Percentiles rank a stretch among this genome's conserved stretches.
Conservation (phyloP, 2,329 filamentous ascomycete species). For the Fusarium nelsonii region DNA sequence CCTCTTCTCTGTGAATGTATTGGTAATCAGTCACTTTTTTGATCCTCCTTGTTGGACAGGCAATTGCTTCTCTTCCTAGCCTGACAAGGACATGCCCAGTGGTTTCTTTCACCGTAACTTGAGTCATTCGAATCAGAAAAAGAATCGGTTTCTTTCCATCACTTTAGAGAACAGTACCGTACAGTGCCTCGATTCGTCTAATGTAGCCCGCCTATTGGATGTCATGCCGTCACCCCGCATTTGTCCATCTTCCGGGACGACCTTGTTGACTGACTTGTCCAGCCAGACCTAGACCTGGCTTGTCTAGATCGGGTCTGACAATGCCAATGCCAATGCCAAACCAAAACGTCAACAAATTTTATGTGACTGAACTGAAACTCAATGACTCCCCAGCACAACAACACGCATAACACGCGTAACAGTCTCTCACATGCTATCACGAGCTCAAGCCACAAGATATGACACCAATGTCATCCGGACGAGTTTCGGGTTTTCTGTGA, state of each 20-base stretch:
- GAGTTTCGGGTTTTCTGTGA: slow-evolving; percentile 28
- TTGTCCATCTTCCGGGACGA: slow-evolving; percentile 29
- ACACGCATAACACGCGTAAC: neutral
- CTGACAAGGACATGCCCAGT: neutral
- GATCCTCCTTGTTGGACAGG: neutral
- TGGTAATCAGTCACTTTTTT: slow-evolving; percentile 20
- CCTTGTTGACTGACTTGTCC: slow-evolving; percentile 38
- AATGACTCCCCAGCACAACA: slow-evolving; percentile 26
- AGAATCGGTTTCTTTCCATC: neutral
- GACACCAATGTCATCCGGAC: slow-evolving; percentile 20
- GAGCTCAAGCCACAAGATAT: slow-evolving; percentile 15
- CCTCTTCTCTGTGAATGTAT: slow-evolving; percentile 5
- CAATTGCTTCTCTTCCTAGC: neutral
- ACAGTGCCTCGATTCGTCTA: neutral
- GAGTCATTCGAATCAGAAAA: slow-evolving; percentile 10
- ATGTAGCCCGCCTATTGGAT: slow-evolving; percentile 32
- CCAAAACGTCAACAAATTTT: slow-evolving; percentile 35
- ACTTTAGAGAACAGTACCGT: neutral
- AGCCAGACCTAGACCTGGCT: neutral
- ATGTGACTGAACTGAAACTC: slow-evolving; percentile 34
- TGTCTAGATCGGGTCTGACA: slow-evolving; percentile 29
- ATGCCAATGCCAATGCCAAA: slow-evolving; percentile 4
- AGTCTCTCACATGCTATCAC: slow-evolving; percentile 16
- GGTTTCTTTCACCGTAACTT: slow-evolving; percentile 4
- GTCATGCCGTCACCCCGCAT: slow-evolving; percentile 41